Percentiles rank a stretch among this genome's conserved stretches.
phyloP scores from a whole-genome alignment of 2,329 filamentous ascomycete genomes.

The Botrytis sinoallii region DNA sequence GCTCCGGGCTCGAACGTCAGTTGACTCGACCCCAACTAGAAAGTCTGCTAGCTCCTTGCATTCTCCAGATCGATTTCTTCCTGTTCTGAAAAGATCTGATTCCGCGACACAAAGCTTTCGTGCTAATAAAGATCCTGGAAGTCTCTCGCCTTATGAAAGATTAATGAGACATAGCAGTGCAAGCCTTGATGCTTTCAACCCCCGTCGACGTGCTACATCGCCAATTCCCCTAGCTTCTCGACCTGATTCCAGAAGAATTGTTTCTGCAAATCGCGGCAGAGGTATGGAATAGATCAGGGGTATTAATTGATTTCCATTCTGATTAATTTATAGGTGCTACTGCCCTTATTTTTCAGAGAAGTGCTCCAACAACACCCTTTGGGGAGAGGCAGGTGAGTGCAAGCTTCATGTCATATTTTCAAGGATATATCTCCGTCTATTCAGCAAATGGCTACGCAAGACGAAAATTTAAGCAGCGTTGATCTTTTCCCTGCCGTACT shows the following conservation, averaged over 20 bases:
- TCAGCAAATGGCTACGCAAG: neutral
- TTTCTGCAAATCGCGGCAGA: conserved; percentile 31
- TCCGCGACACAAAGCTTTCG: conserved; percentile 49
- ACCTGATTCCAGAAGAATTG: conserved; percentile 24
- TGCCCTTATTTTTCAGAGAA: conserved; percentile 35
- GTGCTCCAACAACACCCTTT: conserved; percentile 26
- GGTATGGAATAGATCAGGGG: conserved; percentile 25
- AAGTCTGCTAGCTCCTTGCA: conserved; percentile 26
- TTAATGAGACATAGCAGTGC: conserved; percentile 43
- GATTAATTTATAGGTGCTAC: conserved; percentile 30
- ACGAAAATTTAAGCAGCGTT: neutral
- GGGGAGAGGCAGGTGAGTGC: conserved; percentile 36
- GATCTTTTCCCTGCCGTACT: conserved; percentile 16
- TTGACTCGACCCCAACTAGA: conserved; percentile 22
- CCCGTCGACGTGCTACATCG: conserved; percentile 35
- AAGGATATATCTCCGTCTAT: neutral
- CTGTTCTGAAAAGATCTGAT: conserved; percentile 42
- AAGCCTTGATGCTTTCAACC: conserved; percentile 52
- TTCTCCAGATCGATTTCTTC: conserved; percentile 58
- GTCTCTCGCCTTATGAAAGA: conserved; percentile 47
- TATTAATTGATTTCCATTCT: conserved; percentile 1
- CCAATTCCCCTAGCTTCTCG: conserved; percentile 26
- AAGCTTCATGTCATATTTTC: neutral
- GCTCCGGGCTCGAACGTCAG: conserved; percentile 6
- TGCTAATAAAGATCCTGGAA: conserved; percentile 47